Evolutionary conservation across 257 asterid genomes (phyloP).

Genomic region (Solanum sitiens): DNA sequence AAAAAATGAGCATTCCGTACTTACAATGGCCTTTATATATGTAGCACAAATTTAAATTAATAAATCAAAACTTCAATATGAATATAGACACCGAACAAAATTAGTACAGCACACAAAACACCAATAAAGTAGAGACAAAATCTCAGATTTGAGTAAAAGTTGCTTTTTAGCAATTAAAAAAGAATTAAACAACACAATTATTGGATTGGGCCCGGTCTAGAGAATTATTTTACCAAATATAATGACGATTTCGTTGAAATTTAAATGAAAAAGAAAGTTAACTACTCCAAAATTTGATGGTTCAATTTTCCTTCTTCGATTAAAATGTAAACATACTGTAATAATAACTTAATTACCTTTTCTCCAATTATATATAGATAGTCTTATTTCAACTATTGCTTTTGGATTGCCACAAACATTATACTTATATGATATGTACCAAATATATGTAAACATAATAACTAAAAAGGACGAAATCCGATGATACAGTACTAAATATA

Average conservation of each 20-base stretch:
- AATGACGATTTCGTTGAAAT: not conserved
- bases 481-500: not conserved
- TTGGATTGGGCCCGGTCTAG: not conserved
- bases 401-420: not conserved
- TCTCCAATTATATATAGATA: not conserved
- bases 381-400: not conserved
- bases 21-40: not conserved
- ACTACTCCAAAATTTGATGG: not conserved
- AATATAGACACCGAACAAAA: not conserved
- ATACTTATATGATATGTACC: too few relatives aligned
- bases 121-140: not conserved
- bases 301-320: not conserved
- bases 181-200: not conserved
- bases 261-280: not conserved
- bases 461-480: not conserved
- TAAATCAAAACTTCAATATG: fast-evolving
- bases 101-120: not conserved
- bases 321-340: not conserved
- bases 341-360: not conserved
- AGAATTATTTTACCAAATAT: not conserved
- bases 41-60: not conserved
- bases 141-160: not conserved
- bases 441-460: too few relatives aligned
- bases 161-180: not conserved
- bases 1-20: not conserved